Conservation (phyloP, 1,284 basidiomycete genomes). For the Trametes pubescens region DNA sequence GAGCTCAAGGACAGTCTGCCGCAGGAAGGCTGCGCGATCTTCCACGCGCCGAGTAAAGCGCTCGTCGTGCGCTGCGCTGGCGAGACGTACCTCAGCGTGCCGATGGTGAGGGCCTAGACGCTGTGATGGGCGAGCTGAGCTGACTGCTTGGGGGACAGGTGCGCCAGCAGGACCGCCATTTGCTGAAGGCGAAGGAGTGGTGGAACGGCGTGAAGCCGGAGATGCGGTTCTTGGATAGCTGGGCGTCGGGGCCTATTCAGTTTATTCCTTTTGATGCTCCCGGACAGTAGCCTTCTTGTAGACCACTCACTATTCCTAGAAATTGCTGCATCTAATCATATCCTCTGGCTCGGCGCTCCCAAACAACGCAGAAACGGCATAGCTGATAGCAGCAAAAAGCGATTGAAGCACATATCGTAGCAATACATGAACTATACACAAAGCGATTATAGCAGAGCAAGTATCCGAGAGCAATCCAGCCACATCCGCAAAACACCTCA, state of each 20-base stretch:
- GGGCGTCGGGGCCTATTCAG: slow-evolving; percentile 26
- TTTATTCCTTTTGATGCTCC: slow-evolving; percentile 18
- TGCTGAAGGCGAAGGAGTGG: slow-evolving; percentile 53
- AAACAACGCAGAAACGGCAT: too few species aligned
- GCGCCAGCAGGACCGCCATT: slow-evolving; percentile 62
- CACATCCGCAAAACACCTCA: slow-evolving; percentile 6
- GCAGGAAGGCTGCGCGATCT: slow-evolving; percentile 52
- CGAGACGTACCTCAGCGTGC: slow-evolving; percentile 57
- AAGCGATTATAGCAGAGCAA: slow-evolving; percentile 27
- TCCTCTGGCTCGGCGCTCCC: too few species aligned
- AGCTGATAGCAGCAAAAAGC: background rate
- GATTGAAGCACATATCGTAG: slow-evolving; percentile 10
- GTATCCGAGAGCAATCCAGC: slow-evolving; percentile 16
- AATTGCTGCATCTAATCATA: too few species aligned
- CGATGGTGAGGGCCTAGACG: slow-evolving; percentile 34
- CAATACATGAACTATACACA: slow-evolving; percentile 25
- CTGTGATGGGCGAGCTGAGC: background rate
- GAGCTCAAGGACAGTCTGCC: slow-evolving; percentile 17
- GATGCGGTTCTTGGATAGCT: slow-evolving; percentile 26
- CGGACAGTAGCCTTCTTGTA: background rate
- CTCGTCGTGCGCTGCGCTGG: slow-evolving; percentile 61
- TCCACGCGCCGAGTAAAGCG: slow-evolving; percentile 45
- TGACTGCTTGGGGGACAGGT: slow-evolving; percentile 41
- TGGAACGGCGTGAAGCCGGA: slow-evolving; percentile 55
- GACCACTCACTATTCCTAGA: too few species aligned